Evolutionary conservation across 192 early-diverging fungal genomes (phyloP).

Genomic region (Neocallimastix lanati): DNA sequence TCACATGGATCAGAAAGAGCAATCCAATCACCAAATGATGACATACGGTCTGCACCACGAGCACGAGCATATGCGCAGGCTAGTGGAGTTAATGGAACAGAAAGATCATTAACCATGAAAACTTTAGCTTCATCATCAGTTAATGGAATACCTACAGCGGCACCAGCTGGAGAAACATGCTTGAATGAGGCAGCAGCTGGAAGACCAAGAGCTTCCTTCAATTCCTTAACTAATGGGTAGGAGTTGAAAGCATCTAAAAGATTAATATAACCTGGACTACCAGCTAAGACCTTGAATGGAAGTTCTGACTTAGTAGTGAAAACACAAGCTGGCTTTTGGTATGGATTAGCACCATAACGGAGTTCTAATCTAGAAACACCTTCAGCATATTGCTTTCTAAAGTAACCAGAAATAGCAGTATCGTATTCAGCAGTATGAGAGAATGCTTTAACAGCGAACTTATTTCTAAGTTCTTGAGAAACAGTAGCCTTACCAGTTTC

Average conservation of each 20-base stretch:
- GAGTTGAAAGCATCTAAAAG: constrained; percentile 90
- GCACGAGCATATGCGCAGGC: constrained; percentile 92
- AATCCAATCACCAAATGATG: constrained; percentile 97
- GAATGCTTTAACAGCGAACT: constrained; percentile 45
- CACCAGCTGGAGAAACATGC: constrained; percentile 96
- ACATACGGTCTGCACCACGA: constrained; percentile 97
- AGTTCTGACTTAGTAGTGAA: constrained; percentile 58
- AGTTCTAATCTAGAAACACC: constrained; percentile 55
- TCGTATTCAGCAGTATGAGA: constrained; percentile 93
- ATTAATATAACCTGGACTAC: constrained; percentile 96
- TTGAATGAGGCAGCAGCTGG: constrained; percentile 98
- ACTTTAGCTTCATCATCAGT: constrained; percentile 65
- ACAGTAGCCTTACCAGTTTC: not conserved
- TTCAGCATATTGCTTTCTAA: constrained; percentile 69
- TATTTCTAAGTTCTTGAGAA: not conserved
- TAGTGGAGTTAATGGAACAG: constrained; percentile 56
- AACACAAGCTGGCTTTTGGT: constrained; percentile 94
- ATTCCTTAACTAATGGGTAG: constrained; percentile 96
- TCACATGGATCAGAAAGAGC: constrained; percentile 79
- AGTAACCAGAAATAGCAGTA: constrained; percentile 82
- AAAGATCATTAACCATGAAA: constrained; percentile 76
- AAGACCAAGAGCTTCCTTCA: constrained; percentile 60
- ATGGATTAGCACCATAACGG: constrained; percentile 95
- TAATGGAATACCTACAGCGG: constrained; percentile 74
- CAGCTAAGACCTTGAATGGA: constrained; percentile 79